Evolutionary conservation across 352 stramenopile genomes (phyloP), one percentile per base, ranked within the genome.

Genomic region (Globisporangium megalacanthum): DNA sequence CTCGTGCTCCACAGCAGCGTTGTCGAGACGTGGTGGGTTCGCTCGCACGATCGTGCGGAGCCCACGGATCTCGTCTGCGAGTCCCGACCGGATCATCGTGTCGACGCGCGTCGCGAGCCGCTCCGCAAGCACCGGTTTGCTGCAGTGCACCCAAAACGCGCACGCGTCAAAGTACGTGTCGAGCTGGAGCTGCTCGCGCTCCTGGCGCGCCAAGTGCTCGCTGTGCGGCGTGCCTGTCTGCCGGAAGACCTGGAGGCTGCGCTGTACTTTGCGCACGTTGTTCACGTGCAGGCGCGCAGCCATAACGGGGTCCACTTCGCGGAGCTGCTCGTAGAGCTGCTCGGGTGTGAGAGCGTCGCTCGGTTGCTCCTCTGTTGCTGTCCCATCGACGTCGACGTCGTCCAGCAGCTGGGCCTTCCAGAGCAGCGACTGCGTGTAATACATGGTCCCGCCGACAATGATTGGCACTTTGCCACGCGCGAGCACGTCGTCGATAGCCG

Each of bases 401-500:
- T 96, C 86, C 62, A 96, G 66, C 39, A 97, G 54, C 58, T 94
- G 82, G 1, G 84, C 84, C 36, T 89, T 86, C 86, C 87, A 96
- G 36, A 97, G 69, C 36, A 97, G 72, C 20, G 83, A 86, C 61
- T 97, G 89, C 52, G 88, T 94, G 70, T 97, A 97, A 69, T 97
- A 97, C 76, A 96, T 92, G 36, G 89, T 97, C 48, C 89, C 89
- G 29, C 89, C 89, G 10, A 96, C 89, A n/a, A 97, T 70, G 47
- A 97, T 92, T 3, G 89, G 89, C 37, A 96, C 70, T 56, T 95
- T 96, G 45, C 87, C 88, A n/a, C 85, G 70, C 44, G 70, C 70
- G 50, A 90, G 60, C 13, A 97, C 88, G 44, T 96, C 85, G 19
- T 96, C 76, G 52, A 97, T 96, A 54, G 74, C 69, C 13, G 63